Conservation (phyloP, 768 basidiomycete genomes). For the Leucocoprinus leucothites region DNA sequence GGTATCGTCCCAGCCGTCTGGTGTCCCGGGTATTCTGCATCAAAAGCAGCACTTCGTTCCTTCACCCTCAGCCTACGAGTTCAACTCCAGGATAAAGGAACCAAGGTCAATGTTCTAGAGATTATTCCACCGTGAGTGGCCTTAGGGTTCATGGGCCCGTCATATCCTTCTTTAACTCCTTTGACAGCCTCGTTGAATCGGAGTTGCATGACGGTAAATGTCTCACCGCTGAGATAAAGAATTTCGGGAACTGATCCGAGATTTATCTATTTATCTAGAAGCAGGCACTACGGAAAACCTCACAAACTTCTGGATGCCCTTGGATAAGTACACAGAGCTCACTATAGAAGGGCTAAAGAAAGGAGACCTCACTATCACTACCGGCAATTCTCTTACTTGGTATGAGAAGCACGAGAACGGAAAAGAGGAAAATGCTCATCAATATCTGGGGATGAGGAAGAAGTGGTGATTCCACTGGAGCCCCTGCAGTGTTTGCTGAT, state of each 20-base stretch:
- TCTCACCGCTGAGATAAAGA: background rate
- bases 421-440: conserved; percentile 17
- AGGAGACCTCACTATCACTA: conserved; percentile 21
- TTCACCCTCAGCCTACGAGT: conserved; percentile 39
- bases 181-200: conserved; percentile 48
- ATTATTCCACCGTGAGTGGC: conserved; percentile 48
- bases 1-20: conserved; percentile 36
- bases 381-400: conserved; percentile 17
- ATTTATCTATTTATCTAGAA: conserved; percentile 24
- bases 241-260: too few species aligned
- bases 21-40: conserved; percentile 46
- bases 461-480: conserved; percentile 2
- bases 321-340: conserved; percentile 37
- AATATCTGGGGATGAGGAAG: conserved; percentile 11
- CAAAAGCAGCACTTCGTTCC: conserved; percentile 52
- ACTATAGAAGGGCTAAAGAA: conserved; percentile 22
- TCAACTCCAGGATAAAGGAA: conserved; percentile 33
- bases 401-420: conserved; percentile 27
- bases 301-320: conserved; percentile 47
- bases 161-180: background rate
- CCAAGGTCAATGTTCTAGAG: conserved; percentile 50
- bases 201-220: conserved; percentile 52
- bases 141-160: background rate
- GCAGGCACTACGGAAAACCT: conserved; percentile 44
- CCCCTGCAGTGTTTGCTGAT: too few species aligned